Conservation (phyloP, 2,329 filamentous ascomycete genomes). For the Atkinsonella hypoxylon region DNA sequence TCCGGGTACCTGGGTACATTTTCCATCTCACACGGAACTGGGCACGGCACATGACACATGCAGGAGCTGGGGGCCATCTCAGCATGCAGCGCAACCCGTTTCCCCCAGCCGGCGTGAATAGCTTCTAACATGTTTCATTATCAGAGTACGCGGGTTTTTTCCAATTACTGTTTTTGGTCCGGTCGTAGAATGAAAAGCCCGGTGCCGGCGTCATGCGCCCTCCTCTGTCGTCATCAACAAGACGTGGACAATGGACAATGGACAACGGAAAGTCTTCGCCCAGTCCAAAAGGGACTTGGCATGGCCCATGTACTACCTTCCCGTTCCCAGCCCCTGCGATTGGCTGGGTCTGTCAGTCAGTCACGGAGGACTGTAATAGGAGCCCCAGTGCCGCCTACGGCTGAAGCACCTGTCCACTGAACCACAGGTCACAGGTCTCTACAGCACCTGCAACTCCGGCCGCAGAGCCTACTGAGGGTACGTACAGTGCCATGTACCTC, state of each 20-base stretch:
- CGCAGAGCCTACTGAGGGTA: too few relatives aligned
- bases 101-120: too few relatives aligned
- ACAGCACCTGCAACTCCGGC: too few relatives aligned
- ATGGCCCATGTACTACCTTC: background rate
- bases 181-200: background rate
- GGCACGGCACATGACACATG: constrained; percentile 3
- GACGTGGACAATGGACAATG: background rate
- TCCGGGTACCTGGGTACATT: background rate
- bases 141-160: background rate
- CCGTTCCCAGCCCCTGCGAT: background rate
- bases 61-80: background rate
- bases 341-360: background rate
- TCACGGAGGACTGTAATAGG: constrained; percentile 2
- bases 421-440: too few relatives aligned
- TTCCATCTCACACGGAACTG: background rate
- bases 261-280: constrained; percentile 2
- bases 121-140: too few relatives aligned
- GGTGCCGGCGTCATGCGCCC: too few relatives aligned
- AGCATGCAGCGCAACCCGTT: too few relatives aligned
- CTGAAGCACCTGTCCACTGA: too few relatives aligned
- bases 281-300: constrained; percentile 1
- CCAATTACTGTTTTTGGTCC: background rate
- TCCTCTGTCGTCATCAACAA: background rate
- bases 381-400: too few relatives aligned
- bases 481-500: too few relatives aligned